phyloP scores from a whole-genome alignment of 2,329 filamentous ascomycete genomes.

The Xylariaceae sp. region DNA sequence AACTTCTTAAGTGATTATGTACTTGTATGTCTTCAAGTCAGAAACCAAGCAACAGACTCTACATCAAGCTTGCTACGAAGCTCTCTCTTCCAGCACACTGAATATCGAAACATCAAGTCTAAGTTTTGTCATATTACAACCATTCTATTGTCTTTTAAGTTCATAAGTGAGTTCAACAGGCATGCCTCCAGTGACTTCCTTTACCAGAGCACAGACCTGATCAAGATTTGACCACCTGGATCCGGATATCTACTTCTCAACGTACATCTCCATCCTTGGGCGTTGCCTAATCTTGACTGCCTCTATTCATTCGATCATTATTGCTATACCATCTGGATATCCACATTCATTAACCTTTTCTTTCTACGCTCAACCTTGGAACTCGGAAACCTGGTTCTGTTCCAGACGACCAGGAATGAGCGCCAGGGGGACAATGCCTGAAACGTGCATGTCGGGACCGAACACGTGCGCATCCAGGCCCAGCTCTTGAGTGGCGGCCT shows the following conservation, averaged over 20 bases:
- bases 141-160: constrained; percentile 24
- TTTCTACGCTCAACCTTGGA: constrained; percentile 45
- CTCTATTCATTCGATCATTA: constrained; percentile 17
- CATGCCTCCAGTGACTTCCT: too few relatives aligned
- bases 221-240: constrained; percentile 19
- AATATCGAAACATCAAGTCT: not conserved
- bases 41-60: too few relatives aligned
- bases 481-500: constrained; percentile 89
- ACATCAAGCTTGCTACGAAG: too few relatives aligned
- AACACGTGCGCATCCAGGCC: constrained; percentile 68
- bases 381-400: constrained; percentile 58
- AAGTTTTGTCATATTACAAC: constrained; percentile 13
- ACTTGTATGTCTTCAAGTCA: not conserved
- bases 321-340: constrained; percentile 7
- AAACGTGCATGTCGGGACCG: constrained; percentile 87
- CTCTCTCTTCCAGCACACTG: too few relatives aligned
- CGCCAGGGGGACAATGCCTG: constrained; percentile 91
- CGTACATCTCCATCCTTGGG: constrained; percentile 22
- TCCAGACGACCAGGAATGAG: constrained; percentile 65
- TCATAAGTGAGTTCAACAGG: constrained; percentile 21
- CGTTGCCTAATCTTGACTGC: constrained; percentile 14
- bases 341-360: constrained; percentile 13
- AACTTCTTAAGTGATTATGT: not conserved
- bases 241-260: constrained; percentile 24
- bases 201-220: constrained; percentile 12